Percentiles rank a stretch among this genome's conserved stretches.
These are phyloP conservation scores for Pelargonium citronellum DNA, from an alignment of 441 rosid genomes.

Conservation along the genomic window DNA sequence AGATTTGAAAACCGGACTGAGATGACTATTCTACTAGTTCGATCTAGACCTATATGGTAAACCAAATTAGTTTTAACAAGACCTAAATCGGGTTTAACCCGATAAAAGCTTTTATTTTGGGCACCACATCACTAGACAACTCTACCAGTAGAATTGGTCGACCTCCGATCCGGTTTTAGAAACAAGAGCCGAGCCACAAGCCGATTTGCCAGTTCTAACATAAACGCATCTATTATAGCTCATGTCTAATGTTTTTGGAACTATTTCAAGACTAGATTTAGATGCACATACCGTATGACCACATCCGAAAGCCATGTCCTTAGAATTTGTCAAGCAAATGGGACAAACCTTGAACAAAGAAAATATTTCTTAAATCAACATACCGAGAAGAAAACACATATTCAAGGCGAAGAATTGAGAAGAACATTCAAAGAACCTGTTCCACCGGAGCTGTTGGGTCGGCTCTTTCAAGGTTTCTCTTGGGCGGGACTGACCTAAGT, in stretches of 20 bases:
- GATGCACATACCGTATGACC: constrained; percentile 64
- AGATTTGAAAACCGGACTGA: too few species aligned
- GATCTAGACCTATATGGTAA: too few species aligned
- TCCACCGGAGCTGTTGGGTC: constrained; percentile 35
- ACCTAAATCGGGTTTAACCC: too few species aligned
- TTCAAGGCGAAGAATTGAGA: constrained; percentile 5
- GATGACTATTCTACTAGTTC: too few species aligned
- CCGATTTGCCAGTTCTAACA: not conserved
- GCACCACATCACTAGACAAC: too few species aligned
- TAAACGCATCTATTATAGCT: not conserved
- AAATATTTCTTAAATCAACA: not conserved
- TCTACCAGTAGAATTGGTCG: too few species aligned
- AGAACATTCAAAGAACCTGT: constrained; percentile 24
- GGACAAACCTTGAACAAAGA: constrained; percentile 65
- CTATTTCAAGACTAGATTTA: not conserved
- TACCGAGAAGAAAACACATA: not conserved
- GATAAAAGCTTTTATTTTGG: too few species aligned
- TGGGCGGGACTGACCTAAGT: constrained; percentile 31
- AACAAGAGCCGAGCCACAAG: not conserved
- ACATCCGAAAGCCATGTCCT: constrained; percentile 93
- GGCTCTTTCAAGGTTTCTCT: constrained; percentile 27
- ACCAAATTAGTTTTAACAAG: too few species aligned
- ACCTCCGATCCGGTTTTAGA: too few species aligned
- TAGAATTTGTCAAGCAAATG: constrained; percentile 80
- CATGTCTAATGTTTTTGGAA: not conserved